A percentile compares a stretch with the other conserved stretches of the same genome.
Conservation (phyloP, 2,329 filamentous ascomycete species). For the Fusarium tricinctum region DNA sequence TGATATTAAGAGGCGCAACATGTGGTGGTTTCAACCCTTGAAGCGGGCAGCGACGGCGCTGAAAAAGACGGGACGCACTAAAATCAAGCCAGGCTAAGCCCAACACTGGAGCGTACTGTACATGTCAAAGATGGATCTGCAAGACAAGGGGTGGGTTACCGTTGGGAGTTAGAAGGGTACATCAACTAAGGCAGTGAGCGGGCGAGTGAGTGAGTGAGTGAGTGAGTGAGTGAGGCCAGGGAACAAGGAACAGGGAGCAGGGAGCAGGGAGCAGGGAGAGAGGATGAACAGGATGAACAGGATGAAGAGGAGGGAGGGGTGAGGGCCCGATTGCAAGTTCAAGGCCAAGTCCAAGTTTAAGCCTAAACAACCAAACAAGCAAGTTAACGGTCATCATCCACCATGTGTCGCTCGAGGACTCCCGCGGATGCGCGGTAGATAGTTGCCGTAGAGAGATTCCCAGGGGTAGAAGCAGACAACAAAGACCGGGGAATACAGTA, state of each 20-base stretch:
- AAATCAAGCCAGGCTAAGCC: constrained; percentile 6
- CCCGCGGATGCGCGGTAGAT: constrained; percentile 35
- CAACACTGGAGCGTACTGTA: not conserved
- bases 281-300: not conserved
- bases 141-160: not conserved
- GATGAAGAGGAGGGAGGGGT: constrained; percentile 1
- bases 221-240: not conserved
- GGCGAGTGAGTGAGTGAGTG: too few species aligned
- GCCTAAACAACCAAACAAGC: not conserved
- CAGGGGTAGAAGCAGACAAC: constrained; percentile 11
- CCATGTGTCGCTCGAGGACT: constrained; percentile 39
- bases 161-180: too few species aligned
- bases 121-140: not conserved
- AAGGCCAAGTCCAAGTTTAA: constrained; percentile 3
- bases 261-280: constrained; percentile 12
- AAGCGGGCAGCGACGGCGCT: not conserved
- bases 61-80: constrained; percentile 4
- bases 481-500: constrained; percentile 18
- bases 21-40: not conserved
- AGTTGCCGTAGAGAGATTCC: constrained; percentile 35
- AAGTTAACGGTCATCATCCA: constrained; percentile 27
- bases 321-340: too few species aligned
- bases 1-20: constrained; percentile 18
- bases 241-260: constrained; percentile 23
- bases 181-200: too few species aligned